These are phyloP conservation scores for Anthostomella pinea DNA, from an alignment of 2,329 filamentous ascomycete species.

Conservation along the genomic window DNA sequence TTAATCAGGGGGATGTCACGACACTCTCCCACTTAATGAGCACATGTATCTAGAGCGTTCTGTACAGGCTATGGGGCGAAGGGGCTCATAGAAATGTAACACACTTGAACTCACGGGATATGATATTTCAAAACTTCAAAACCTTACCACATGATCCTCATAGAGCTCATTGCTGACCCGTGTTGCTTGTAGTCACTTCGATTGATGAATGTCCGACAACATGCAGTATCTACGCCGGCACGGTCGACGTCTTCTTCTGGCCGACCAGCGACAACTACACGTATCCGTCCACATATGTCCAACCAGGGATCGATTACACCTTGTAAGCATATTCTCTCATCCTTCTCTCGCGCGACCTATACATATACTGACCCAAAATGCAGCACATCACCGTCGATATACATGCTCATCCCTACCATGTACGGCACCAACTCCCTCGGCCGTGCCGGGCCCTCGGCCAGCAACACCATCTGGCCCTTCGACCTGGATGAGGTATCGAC, in stretches of 20 bases:
- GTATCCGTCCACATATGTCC: conserved; percentile 33
- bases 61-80: too few species aligned
- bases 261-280: conserved; percentile 30
- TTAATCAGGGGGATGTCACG: too few species aligned
- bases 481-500: conserved; percentile 36
- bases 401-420: conserved; percentile 36
- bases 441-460: conserved; percentile 30
- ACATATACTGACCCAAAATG: conserved; percentile 4
- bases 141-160: too few species aligned
- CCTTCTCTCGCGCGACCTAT: neutral
- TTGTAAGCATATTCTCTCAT: conserved; percentile 26
- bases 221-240: conserved; percentile 35
- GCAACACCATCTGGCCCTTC: conserved; percentile 30
- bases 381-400: conserved; percentile 39
- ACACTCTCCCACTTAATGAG: too few species aligned
- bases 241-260: conserved; percentile 35
- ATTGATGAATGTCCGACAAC: conserved; percentile 32
- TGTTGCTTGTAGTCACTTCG: too few species aligned
- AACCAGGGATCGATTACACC: conserved; percentile 30
- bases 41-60: too few species aligned
- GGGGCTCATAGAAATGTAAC: too few species aligned
- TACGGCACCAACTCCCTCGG: conserved; percentile 32
- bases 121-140: too few species aligned
- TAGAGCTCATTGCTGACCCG: too few species aligned
- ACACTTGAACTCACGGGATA: too few species aligned